Evolutionary conservation across 495 filamentous ascomycete genomes (phyloP), one percentile per base, ranked within the genome.

Genomic region (Neurospora sp.): DNA sequence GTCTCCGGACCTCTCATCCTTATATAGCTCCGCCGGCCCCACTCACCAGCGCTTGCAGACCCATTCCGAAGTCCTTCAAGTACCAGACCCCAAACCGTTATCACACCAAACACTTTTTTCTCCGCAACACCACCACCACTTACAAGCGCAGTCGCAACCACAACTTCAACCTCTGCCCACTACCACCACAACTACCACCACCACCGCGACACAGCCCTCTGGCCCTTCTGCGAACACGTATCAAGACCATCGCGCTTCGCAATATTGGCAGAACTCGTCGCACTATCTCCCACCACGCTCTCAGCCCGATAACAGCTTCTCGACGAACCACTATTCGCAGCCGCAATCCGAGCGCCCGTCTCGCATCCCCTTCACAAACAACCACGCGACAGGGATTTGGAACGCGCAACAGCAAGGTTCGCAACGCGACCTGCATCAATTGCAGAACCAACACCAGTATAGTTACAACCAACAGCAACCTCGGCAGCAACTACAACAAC

Each of bases 1-100:
- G 80, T 87, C 85, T 71, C 86, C 86, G 74, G 86, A 87, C 78
- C 82, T 88, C 72, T 86, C 85, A 37, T 83, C 82, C 69, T 85
- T 87, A 71, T 83, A 85, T 72, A 65, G 53, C 53, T 80, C 84
- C 65, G 68, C 81, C 47, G 75, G 73, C 75, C 75, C 78, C 77
- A 78, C 76, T 39, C 74, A 12, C 70, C 69, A 70, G 68, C 77
- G 18, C 70, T 69, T 47, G 20, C 74, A 73, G 42, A 47, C 42
- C 73, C 76, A 80, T 65, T 18, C 53, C 53, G 53, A 65, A 65
- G 53, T 35, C 12, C 53, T 35, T 65, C 53, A 65, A 65, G 53
- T 65, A 65, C 53, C 53, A 65, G 53, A 71, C 69, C 71, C 71
- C 78, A 73, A 68, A 69, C 75, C 73, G 47, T 71, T 71, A 74